Percentiles rank a stretch among this genome's conserved stretches.
phyloP scores from a whole-genome alignment of 163 green algal species.

The Chloroidium sp. region DNA sequence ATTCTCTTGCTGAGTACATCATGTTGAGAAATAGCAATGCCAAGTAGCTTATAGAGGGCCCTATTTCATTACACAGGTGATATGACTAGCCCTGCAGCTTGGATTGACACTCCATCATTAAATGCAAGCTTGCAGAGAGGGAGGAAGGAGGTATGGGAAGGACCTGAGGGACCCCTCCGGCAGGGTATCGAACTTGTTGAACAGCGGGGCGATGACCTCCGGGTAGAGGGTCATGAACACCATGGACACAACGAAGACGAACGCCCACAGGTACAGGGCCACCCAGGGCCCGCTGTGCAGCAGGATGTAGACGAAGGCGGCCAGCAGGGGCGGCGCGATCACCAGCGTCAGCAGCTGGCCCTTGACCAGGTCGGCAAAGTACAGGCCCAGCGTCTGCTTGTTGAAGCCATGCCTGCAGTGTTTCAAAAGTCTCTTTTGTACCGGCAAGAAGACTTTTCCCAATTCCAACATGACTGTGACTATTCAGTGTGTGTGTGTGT shows the following conservation, averaged over 20 bases:
- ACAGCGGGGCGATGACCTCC: conserved; percentile 74
- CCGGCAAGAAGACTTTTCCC: not conserved
- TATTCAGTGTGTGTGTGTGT: not conserved
- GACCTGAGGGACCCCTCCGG: conserved; percentile 39
- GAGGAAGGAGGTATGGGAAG: not conserved
- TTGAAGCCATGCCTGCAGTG: conserved; percentile 77
- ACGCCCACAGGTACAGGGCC: conserved; percentile 76
- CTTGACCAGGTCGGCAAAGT: conserved; percentile 67
- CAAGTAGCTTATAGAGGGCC: no score
- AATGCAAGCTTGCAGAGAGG: no score
- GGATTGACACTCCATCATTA: no score
- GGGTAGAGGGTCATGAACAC: conserved; percentile 69
- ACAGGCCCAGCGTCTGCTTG: conserved; percentile 69
- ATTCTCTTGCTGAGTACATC: no score
- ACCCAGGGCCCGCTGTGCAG: conserved; percentile 42
- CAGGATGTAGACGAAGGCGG: conserved; percentile 51
- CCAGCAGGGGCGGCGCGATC: conserved; percentile 66
- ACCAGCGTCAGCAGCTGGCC: conserved; percentile 43
- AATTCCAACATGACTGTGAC: not conserved
- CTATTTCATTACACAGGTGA: no score
- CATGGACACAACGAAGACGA: conserved; percentile 59
- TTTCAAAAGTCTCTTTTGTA: not conserved
- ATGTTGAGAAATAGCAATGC: no score
- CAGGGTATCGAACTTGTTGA: conserved; percentile 85
- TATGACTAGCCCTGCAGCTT: no score